Evolutionary conservation across 1,284 basidiomycete species (phyloP), one percentile per base, ranked within the genome.

Genomic region (Tilletia indica): DNA sequence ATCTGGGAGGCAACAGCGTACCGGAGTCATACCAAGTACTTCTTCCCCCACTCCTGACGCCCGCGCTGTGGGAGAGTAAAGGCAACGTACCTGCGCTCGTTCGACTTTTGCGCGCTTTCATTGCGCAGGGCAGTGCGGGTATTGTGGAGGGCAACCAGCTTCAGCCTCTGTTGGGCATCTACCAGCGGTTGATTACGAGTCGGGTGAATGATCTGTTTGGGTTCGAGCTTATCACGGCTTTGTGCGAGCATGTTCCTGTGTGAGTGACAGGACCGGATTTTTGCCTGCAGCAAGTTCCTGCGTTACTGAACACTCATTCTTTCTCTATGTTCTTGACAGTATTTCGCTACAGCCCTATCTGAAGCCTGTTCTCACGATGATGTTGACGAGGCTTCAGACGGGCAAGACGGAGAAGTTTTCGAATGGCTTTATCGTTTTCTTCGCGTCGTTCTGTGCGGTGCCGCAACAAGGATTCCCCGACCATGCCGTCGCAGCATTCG

Each of bases 51-150:
- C 88, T 99, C 25, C 89, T 98, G 47, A 93, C 91, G 0, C 94
- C 94, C 0, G 87, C 90, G 1, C 88, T 92, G 21, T 99, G 97
- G 96, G 91, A 93, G 83, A 92, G 94, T 82, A 91, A 95, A 76
- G 96, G 96, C n/a, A 96, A 92, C 80, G 90, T 99, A 31, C 96
- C 96, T 0, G 95, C 94, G 1, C 88, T 99, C 0, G 94, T 97
- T 9, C 90, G 93, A 74, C 87, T 98, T 9, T 87, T 98, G 70
- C 91, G 91, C 74, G 93, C 94, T 0, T 95, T 94, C 86, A 86
- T 99, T 12, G 85, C 87, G 1, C 89, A 91, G 36, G 94, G 93
- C 71, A 88, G 89, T 0, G 79, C 82, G 0, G 86, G 89, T 74
- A 92, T 98, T 86, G 87, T 91, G n/a, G 87, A 87, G 6, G 87